phyloP scores from a whole-genome alignment of 345 rosid species.

The Zanthoxylum bungeanum region DNA sequence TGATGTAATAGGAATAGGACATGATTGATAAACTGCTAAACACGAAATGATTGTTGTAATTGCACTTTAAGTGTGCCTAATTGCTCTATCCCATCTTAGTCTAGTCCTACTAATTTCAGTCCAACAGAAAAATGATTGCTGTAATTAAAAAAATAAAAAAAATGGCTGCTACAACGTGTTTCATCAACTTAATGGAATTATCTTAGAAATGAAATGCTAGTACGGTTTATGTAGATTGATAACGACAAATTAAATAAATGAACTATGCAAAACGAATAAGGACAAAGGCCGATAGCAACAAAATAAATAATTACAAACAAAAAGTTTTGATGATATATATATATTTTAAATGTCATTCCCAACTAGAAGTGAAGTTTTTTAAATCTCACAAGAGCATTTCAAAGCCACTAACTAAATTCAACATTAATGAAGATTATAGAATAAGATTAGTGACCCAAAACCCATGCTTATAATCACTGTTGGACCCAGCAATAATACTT shows the following conservation, averaged over 20 bases:
- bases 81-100: too few species aligned
- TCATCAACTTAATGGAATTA: neutral
- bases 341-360: too few species aligned
- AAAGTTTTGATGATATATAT: too few species aligned
- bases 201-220: neutral
- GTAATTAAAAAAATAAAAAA: neutral
- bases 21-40: too few species aligned
- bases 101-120: too few species aligned
- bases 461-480: neutral
- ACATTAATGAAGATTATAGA: neutral
- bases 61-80: too few species aligned
- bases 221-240: neutral
- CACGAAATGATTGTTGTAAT: too few species aligned
- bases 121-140: too few species aligned
- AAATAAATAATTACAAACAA: too few species aligned
- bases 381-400: neutral
- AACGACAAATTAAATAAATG: neutral
- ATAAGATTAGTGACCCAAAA: constrained; percentile 14
- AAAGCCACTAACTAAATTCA: constrained; percentile 1
- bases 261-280: neutral
- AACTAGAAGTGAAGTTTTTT: neutral
- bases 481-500: neutral
- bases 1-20: too few species aligned
- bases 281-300: neutral
- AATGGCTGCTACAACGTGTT: neutral